These are phyloP conservation scores for Lathyrus tuberosus DNA, from an alignment of 306 rosid genomes.

Conservation along the genomic window DNA sequence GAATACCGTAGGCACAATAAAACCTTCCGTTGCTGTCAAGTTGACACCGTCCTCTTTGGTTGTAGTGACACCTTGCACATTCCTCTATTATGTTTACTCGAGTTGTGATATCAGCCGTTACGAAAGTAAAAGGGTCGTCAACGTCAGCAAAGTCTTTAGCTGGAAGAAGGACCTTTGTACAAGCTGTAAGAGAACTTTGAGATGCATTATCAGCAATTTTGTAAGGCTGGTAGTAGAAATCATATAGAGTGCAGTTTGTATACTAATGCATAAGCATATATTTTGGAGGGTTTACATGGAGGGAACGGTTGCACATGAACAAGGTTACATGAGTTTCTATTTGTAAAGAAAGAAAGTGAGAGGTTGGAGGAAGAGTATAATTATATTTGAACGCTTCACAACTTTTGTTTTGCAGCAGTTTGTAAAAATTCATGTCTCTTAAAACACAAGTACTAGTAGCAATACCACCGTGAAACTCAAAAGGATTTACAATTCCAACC, in stretches of 20 bases:
- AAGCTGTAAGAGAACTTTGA: background rate
- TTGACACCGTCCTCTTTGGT: slow-evolving; percentile 26
- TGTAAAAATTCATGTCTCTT: too few species aligned
- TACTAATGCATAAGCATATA: too few species aligned
- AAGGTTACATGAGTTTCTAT: too few species aligned
- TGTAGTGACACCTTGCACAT: slow-evolving; percentile 31
- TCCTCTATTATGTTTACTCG: background rate
- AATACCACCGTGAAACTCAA: too few species aligned
- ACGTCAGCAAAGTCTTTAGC: slow-evolving; percentile 28
- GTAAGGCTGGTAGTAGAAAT: background rate
- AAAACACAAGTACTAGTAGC: too few species aligned
- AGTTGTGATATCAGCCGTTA: background rate
- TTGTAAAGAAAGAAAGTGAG: too few species aligned
- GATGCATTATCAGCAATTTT: background rate
- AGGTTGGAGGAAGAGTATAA: too few species aligned
- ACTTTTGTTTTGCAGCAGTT: too few species aligned
- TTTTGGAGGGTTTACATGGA: too few species aligned
- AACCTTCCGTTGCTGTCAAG: background rate
- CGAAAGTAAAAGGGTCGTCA: background rate
- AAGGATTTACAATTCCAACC: too few species aligned
- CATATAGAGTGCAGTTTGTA: background rate
- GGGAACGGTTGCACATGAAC: too few species aligned
- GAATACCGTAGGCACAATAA: slow-evolving; percentile 38
- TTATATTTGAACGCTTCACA: too few species aligned
- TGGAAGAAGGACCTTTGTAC: slow-evolving; percentile 47